A percentile compares a stretch with the other conserved stretches of the same genome.
These are phyloP conservation scores for Lipomyces sp. DNA, from an alignment of 805 yeast genomes.

Conservation along the genomic window DNA sequence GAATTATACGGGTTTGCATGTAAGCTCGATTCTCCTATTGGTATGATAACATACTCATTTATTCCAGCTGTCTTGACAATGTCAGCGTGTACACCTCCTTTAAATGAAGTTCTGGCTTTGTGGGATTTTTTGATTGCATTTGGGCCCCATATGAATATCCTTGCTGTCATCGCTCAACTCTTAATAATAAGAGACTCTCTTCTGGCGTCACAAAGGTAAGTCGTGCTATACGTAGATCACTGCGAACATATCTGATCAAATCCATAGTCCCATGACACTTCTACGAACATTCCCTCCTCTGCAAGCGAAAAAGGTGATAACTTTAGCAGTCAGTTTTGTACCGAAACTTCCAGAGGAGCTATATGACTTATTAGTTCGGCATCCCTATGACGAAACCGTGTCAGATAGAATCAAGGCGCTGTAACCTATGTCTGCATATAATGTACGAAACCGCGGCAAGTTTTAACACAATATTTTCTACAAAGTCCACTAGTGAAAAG, in stretches of 20 bases:
- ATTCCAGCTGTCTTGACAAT: conserved; percentile 70
- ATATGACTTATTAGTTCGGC: conserved; percentile 66
- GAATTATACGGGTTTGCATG: conserved; percentile 78
- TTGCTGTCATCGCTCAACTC: conserved; percentile 82
- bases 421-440: neutral
- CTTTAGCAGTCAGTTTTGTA: conserved; percentile 77
- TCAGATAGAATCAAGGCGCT: conserved; percentile 37
- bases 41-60: neutral
- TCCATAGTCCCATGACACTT: conserved; percentile 66
- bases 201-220: conserved; percentile 53
- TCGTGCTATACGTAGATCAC: neutral
- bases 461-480: neutral
- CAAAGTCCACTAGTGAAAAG: neutral
- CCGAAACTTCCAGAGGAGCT: conserved; percentile 71
- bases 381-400: conserved; percentile 58
- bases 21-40: conserved; percentile 10
- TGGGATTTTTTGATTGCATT: conserved; percentile 94
- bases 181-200: conserved; percentile 68
- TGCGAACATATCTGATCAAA: neutral
- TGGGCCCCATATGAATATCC: conserved; percentile 84
- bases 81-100: conserved; percentile 87
- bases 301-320: conserved; percentile 74
- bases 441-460: neutral
- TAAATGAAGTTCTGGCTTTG: conserved; percentile 69
- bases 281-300: conserved; percentile 73